Evolutionary conservation across 495 filamentous ascomycete species (phyloP), one percentile per base, ranked within the genome.

Genomic region (Neurospora tetraspora): DNA sequence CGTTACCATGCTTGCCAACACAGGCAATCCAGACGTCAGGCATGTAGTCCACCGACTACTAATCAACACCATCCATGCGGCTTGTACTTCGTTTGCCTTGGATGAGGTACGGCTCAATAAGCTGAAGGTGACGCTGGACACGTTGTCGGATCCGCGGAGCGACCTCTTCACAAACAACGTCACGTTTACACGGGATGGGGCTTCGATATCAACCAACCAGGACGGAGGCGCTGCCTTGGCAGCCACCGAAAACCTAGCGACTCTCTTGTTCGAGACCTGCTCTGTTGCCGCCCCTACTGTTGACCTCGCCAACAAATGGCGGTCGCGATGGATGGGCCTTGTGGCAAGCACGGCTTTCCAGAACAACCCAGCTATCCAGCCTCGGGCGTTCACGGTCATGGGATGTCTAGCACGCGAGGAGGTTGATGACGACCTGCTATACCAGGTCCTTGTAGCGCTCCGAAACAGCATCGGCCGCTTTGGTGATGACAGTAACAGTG

Each of bases 301-400:
- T 18, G 88, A 90, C 74, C 80, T 89, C 77, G 87, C 89, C 34
- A 91, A 91, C 75, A 85, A 86, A 39, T 91, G 89, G 89, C 86
- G 89, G n/a, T 88, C 89, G 34, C 83, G 89, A 47, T 91, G 89
- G 89, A 91, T 91, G 89, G 88, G 87, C 74, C 81, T 91, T 20
- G 89, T 91, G 43, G 89, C 89, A 23, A 90, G 88, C 77, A 91
- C 89, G 3, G 89, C 89, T 3, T 91, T 91, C 77, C 89, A 91
- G 78, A 91, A 88, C 74, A 91, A 91, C 74, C 89, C 89, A 14
- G 88, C 89, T 6, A 89, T 91, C 69, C 89, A 91, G 76, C 88
- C 89, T 20, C 82, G 88, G 27, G 89, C 89, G 36, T 91, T 91
- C 72, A 87, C 89, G 1, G 89, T 91, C 40, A 91, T 91, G 89